A percentile compares a stretch with the other conserved stretches of the same genome.
phyloP scores from a whole-genome alignment of 2,329 filamentous ascomycete species.

The Nothomitra cinnamomea region DNA sequence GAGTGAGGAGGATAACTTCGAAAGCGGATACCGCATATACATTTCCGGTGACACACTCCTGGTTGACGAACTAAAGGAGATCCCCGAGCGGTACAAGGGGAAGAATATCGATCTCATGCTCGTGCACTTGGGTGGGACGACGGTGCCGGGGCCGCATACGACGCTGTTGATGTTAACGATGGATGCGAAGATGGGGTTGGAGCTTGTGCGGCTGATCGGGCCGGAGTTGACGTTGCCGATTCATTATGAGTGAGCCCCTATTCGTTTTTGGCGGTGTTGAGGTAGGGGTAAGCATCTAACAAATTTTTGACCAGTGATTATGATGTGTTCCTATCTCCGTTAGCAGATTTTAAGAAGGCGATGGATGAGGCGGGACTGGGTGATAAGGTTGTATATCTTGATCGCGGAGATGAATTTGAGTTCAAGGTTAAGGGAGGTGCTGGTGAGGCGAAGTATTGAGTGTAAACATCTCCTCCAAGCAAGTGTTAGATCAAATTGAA shows the following conservation, averaged over 20 bases:
- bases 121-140: slow-evolving; percentile 47
- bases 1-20: slow-evolving; percentile 10
- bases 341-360: slow-evolving; percentile 41
- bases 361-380: slow-evolving; percentile 33
- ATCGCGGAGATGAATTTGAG: slow-evolving; percentile 38
- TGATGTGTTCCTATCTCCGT: slow-evolving; percentile 40
- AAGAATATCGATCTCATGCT: slow-evolving; percentile 48
- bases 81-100: slow-evolving; percentile 35
- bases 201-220: slow-evolving; percentile 41
- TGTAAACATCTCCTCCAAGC: no score
- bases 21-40: slow-evolving; percentile 31
- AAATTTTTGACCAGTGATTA: slow-evolving; percentile 31
- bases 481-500: no score
- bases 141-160: slow-evolving; percentile 40
- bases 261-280: not conserved
- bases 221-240: slow-evolving; percentile 46
- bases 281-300: not conserved
- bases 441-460: not conserved
- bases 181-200: slow-evolving; percentile 44
- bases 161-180: slow-evolving; percentile 52
- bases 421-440: slow-evolving; percentile 28
- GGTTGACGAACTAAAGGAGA: slow-evolving; percentile 43
- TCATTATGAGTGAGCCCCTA: slow-evolving; percentile 34
- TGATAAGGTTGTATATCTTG: slow-evolving; percentile 41
- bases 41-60: slow-evolving; percentile 50